Percentiles rank a stretch among this genome's conserved stretches.
phyloP scores from a whole-genome alignment of 495 filamentous ascomycete species.

The Penicillium egyptiacum region DNA sequence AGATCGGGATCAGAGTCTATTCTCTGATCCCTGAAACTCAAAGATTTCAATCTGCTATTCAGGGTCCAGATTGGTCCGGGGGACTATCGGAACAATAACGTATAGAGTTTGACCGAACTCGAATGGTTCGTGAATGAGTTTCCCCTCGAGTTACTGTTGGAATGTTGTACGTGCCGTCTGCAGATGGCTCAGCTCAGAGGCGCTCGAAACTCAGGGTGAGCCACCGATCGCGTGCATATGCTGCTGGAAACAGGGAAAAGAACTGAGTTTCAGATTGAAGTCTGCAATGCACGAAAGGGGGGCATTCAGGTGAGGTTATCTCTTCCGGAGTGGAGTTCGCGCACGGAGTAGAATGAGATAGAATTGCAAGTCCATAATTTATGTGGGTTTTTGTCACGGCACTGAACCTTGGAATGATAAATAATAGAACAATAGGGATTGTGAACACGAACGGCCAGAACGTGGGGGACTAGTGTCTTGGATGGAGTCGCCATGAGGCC shows the following conservation, averaged over 20 bases:
- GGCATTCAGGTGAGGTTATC: not conserved
- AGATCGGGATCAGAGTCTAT: conserved; percentile 12
- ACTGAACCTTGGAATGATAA: too few species aligned
- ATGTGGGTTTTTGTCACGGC: not conserved
- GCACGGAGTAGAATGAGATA: conserved; percentile 5
- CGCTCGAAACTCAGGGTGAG: conserved; percentile 11
- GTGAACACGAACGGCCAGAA: conserved; percentile 15
- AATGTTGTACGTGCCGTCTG: conserved; percentile 26
- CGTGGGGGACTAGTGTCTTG: conserved; percentile 28
- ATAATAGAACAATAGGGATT: conserved; percentile 1
- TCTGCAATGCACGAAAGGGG: conserved; percentile 3
- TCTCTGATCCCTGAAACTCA: conserved; percentile 16
- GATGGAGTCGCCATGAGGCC: conserved; percentile 8
- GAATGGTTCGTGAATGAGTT: conserved; percentile 28
- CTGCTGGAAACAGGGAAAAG: not conserved
- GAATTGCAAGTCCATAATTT: not conserved
- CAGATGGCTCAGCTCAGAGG: conserved; percentile 25
- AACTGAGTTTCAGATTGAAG: not conserved
- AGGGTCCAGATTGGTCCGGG: conserved; percentile 21
- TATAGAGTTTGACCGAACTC: conserved; percentile 16
- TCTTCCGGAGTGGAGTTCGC: conserved; percentile 1
- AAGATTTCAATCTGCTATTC: conserved; percentile 15
- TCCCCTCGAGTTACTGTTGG: conserved; percentile 17
- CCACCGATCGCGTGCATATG: conserved; percentile 17
- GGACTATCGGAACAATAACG: conserved; percentile 19